Evolutionary conservation across 2,329 filamentous ascomycete genomes (phyloP).

Genomic region (Cladophialophora yegresii): DNA sequence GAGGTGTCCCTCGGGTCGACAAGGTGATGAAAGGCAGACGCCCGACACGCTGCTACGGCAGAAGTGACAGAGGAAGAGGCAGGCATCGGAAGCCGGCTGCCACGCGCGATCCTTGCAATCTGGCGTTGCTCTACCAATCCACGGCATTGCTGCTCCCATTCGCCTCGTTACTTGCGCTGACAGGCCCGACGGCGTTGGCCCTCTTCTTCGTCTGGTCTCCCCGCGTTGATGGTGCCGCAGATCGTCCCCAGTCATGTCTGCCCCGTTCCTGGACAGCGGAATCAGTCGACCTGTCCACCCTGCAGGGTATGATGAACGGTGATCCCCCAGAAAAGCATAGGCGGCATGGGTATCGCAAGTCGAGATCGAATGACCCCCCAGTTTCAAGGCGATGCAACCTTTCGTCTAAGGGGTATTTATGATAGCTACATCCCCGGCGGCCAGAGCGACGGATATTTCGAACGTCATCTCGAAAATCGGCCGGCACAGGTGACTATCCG

Average conservation of each 20-base stretch:
- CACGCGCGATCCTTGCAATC: constrained; percentile 37
- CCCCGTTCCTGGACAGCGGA: neutral
- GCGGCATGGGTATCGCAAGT: constrained; percentile 3
- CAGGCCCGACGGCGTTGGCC: constrained; percentile 7
- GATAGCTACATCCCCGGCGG: neutral
- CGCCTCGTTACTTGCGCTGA: constrained; percentile 1
- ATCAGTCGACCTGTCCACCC: neutral
- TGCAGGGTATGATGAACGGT: neutral
- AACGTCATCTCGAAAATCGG: neutral
- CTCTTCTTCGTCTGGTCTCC: neutral
- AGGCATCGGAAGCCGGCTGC: constrained; percentile 39
- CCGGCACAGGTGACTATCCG: too few relatives aligned
- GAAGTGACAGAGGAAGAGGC: neutral
- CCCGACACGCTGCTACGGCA: neutral
- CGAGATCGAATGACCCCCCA: constrained; percentile 7
- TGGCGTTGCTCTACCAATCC: constrained; percentile 6
- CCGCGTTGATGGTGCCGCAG: constrained; percentile 14
- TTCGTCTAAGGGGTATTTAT: constrained; percentile 17
- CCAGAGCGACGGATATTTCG: neutral
- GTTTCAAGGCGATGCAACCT: constrained; percentile 15
- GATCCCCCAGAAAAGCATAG: neutral
- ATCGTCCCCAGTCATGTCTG: constrained; percentile 7
- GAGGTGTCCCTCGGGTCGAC: neutral
- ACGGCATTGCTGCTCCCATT: neutral
- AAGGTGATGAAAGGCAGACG: neutral